These are phyloP conservation scores for Rhodotorula sphaerocarpa DNA, from an alignment of 768 basidiomycete species.

Conservation along the genomic window DNA sequence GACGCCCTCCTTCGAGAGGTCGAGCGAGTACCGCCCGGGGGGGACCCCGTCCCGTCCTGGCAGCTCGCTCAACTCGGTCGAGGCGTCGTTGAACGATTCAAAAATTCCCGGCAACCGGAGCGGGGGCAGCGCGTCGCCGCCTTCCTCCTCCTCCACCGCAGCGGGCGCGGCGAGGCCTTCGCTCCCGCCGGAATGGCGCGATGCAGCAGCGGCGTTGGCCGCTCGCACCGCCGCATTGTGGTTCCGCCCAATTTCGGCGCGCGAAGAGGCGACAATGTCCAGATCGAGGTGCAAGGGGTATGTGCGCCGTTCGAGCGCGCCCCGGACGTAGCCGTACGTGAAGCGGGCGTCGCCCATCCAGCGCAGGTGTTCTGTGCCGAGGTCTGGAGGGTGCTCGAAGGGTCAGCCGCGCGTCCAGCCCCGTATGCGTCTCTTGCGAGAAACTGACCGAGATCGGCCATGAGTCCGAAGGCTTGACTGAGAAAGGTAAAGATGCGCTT, in stretches of 20 bases:
- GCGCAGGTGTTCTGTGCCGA: constrained; percentile 58
- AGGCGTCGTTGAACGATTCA: constrained; percentile 37
- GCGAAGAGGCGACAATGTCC: constrained; percentile 54
- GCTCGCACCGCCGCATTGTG: constrained; percentile 14
- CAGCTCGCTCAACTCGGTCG: constrained; percentile 41
- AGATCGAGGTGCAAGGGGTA: constrained; percentile 56
- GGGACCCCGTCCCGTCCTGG: constrained; percentile 64
- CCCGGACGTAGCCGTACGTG: constrained; percentile 60
- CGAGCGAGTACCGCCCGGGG: neutral
- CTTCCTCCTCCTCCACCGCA: too few species aligned
- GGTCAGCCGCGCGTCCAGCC: neutral
- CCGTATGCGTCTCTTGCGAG: neutral
- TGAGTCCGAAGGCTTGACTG: constrained; percentile 70
- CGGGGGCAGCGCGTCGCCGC: neutral
- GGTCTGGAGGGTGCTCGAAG: too few species aligned
- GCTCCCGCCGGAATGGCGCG: too few species aligned
- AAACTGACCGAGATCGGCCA: constrained; percentile 64
- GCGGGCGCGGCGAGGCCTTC: neutral
- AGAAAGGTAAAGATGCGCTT: constrained; percentile 67
- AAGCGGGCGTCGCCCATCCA: constrained; percentile 79
- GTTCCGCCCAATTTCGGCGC: constrained; percentile 42
- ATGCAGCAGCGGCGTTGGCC: neutral
- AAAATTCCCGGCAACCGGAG: neutral
- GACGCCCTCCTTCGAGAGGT: constrained; percentile 48
- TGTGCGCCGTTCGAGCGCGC: constrained; percentile 55